These are phyloP conservation scores for Pythium pyrilobum DNA, from an alignment of 352 stramenopile species.

Conservation along the genomic window DNA sequence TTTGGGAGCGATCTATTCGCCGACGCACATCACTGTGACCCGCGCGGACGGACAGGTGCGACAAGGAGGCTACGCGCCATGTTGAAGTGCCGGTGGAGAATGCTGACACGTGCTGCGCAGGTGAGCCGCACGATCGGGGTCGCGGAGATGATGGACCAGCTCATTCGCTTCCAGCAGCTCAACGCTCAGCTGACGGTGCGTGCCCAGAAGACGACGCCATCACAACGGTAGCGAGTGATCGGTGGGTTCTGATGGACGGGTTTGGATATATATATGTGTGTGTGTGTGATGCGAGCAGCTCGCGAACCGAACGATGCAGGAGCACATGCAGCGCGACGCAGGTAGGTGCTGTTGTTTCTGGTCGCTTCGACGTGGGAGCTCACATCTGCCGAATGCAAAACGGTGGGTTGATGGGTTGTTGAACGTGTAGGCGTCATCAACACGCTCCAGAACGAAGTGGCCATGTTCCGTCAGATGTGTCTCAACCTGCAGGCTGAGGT, in stretches of 20 bases:
- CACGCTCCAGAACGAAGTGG: constrained; percentile 68
- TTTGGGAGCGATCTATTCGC: constrained; percentile 54
- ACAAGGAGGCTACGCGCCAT: background rate
- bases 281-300: constrained; percentile 23
- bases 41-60: constrained; percentile 50
- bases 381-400: too few species aligned
- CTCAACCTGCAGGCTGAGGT: constrained; percentile 75
- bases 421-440: constrained; percentile 44
- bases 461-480: constrained; percentile 82
- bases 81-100: background rate
- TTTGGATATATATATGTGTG: background rate
- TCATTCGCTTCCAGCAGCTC: constrained; percentile 60
- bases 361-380: background rate
- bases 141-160: constrained; percentile 76
- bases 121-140: constrained; percentile 70
- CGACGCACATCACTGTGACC: constrained; percentile 69
- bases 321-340: constrained; percentile 55
- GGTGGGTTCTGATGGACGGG: background rate
- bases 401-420: too few species aligned
- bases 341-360: constrained; percentile 24
- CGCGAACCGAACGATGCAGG: constrained; percentile 62
- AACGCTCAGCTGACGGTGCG: constrained; percentile 69
- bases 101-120: too few species aligned
- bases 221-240: too few species aligned
- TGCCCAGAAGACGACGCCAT: background rate